phyloP scores from a whole-genome alignment of 164 flowering plant species.

The Stephania japonica region DNA sequence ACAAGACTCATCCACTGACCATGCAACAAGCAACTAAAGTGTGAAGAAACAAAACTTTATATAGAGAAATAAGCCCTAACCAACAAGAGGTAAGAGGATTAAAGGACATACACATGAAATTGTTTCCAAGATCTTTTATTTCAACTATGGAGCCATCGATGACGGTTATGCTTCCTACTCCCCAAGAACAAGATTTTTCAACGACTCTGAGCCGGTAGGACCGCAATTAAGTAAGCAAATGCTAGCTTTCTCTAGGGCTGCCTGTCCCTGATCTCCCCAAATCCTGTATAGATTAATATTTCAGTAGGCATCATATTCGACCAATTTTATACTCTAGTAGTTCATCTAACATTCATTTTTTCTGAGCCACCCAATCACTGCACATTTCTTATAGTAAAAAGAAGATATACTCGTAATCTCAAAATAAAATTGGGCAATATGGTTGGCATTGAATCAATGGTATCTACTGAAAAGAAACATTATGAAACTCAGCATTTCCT shows the following conservation, averaged over 20 bases:
- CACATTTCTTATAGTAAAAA: background rate
- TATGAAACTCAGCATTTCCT: background rate
- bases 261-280: conserved; percentile 98
- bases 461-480: background rate
- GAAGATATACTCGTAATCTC: background rate
- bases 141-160: conserved; percentile 90
- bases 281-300: conserved; percentile 41
- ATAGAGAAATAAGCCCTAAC: background rate
- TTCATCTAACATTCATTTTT: background rate
- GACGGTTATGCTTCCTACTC: conserved; percentile 87
- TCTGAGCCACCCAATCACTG: background rate
- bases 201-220: conserved; percentile 95
- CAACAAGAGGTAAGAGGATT: background rate
- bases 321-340: background rate
- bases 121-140: conserved; percentile 85
- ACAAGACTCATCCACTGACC: conserved; percentile 73
- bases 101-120: conserved; percentile 65
- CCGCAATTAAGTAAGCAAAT: conserved; percentile 93
- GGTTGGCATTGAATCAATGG: background rate
- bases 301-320: background rate
- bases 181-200: conserved; percentile 98
- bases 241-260: conserved; percentile 85
- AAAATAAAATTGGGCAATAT: background rate
- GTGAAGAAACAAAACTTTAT: conserved; percentile 4
- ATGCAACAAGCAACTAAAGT: conserved; percentile 8